phyloP scores from a whole-genome alignment of 345 rosid species.

The Mercurialis annua region DNA sequence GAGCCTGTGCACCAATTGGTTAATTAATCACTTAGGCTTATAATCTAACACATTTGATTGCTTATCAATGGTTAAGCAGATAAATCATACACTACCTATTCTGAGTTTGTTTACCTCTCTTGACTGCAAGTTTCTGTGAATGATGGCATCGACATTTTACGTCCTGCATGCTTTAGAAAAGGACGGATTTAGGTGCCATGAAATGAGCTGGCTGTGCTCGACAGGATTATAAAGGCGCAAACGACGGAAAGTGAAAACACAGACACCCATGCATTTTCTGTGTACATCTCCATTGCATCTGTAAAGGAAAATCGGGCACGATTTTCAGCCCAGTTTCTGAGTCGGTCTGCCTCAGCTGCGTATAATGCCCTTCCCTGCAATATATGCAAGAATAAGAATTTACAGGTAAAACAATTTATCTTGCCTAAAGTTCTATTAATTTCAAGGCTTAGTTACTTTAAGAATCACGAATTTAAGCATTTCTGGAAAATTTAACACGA shows the following conservation, averaged over 20 bases:
- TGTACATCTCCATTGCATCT: constrained; percentile 93
- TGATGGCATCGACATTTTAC: neutral
- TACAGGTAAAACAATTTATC: too few relatives aligned
- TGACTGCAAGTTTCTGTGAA: neutral
- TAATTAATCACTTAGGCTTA: neutral
- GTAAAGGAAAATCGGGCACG: constrained; percentile 76
- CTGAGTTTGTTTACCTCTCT: neutral
- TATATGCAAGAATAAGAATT: neutral
- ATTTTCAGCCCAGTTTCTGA: constrained; percentile 90
- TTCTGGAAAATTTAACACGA: too few relatives aligned
- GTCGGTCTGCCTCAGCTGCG: constrained; percentile 84
- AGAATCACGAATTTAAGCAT: too few relatives aligned
- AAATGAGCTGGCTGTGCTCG: constrained; percentile 56
- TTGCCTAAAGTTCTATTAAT: too few relatives aligned
- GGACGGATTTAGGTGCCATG: constrained; percentile 47
- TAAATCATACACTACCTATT: neutral
- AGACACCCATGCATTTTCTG: constrained; percentile 84
- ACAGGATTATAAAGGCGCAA: constrained; percentile 80
- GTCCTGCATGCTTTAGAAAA: neutral
- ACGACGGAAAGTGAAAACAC: constrained; percentile 95
- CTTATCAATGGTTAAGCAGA: neutral
- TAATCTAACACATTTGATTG: constrained; percentile 13
- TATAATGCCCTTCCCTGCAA: constrained; percentile 81
- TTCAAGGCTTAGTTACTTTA: too few relatives aligned
- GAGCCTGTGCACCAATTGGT: neutral